phyloP scores from a whole-genome alignment of 2,329 filamentous ascomycete genomes.

The Rasamsonia emersonii region DNA sequence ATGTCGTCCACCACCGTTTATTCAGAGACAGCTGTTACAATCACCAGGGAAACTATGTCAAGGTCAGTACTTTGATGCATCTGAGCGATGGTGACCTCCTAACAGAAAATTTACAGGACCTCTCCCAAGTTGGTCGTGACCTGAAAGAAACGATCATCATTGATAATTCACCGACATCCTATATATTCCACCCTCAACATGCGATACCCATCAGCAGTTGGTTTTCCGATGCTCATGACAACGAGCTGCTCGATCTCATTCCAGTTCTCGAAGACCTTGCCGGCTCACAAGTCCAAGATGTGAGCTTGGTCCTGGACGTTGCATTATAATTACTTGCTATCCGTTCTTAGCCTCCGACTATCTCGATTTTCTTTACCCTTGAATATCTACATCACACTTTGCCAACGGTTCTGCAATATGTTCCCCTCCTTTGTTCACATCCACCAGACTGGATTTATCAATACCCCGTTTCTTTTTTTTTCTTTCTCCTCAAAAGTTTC shows the following conservation, averaged over 20 bases:
- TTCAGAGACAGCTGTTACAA: constrained; percentile 99
- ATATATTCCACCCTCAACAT: constrained; percentile 99
- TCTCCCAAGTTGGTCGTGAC: constrained; percentile 92
- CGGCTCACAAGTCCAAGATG: constrained; percentile 78
- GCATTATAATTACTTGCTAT: constrained; percentile 43
- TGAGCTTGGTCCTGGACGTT: constrained; percentile 95
- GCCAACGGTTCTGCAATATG: no score
- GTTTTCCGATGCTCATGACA: constrained; percentile 99
- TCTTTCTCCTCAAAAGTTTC: constrained; percentile 4
- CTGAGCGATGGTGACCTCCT: not conserved
- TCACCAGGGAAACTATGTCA: constrained; percentile 98
- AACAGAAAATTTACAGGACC: constrained; percentile 48
- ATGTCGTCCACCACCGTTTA: constrained; percentile 88
- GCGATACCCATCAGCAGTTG: constrained; percentile 98
- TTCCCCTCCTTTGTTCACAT: no score
- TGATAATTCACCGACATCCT: constrained; percentile 97
- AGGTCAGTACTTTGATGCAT: constrained; percentile 38
- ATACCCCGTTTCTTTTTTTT: constrained; percentile 1
- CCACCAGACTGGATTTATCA: not conserved
- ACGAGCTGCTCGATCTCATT: constrained; percentile 93
- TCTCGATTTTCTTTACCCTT: constrained; percentile 12
- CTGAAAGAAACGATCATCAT: constrained; percentile 98
- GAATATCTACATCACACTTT: constrained; percentile 1
- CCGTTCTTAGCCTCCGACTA: constrained; percentile 12
- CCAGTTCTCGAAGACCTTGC: constrained; percentile 97